Conservation (phyloP, 768 basidiomycete genomes). For the Coprinopsis strossmayeri region DNA sequence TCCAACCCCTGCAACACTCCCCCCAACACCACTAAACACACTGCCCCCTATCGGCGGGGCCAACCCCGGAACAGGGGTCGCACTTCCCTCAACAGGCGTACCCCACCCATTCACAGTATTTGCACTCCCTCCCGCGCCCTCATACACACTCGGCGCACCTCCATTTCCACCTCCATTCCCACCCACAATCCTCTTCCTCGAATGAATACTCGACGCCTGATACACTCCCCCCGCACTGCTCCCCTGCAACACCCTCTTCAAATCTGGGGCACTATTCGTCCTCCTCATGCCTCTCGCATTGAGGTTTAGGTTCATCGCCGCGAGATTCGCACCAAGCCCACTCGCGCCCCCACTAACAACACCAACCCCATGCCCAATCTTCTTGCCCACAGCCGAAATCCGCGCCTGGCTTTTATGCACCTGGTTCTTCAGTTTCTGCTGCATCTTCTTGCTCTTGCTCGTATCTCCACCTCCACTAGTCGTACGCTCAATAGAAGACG, state of each 20-base stretch:
- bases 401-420: conserved; percentile 69
- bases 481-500: conserved; percentile 9
- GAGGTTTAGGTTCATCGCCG: too few relatives aligned
- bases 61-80: neutral
- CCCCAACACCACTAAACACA: neutral
- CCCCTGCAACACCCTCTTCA: conserved; percentile 57
- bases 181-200: conserved; percentile 45
- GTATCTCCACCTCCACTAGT: conserved; percentile 26
- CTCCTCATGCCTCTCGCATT: conserved; percentile 48
- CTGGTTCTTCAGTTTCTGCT: conserved; percentile 65
- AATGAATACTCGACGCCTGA: conserved; percentile 81
- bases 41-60: neutral
- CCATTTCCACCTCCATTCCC: neutral
- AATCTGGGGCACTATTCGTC: conserved; percentile 67
- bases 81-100: neutral
- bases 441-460: conserved; percentile 65
- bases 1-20: neutral
- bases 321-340: neutral
- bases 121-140: too few relatives aligned
- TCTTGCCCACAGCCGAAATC: conserved; percentile 72
- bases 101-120: neutral
- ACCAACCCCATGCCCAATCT: conserved; percentile 62
- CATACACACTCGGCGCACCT: neutral
- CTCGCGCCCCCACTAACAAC: conserved; percentile 15
- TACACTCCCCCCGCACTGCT: conserved; percentile 30